These are phyloP conservation scores for Pharnaceum exiguum DNA, from an alignment of 148 eudicot genomes.

Conservation along the genomic window DNA sequence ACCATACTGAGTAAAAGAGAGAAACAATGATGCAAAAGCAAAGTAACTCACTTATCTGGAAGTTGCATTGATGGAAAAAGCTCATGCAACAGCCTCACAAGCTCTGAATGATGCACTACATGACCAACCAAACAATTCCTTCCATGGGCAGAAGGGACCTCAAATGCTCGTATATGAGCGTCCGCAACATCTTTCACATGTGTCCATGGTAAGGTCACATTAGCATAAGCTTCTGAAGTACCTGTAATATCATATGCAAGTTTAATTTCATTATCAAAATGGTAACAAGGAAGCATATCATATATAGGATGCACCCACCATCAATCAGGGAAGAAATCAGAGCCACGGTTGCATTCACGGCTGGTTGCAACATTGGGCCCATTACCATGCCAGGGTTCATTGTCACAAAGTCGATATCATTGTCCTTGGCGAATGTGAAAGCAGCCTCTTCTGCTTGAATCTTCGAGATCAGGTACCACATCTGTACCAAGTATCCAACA, in stretches of 20 bases:
- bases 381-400: constrained; percentile 26
- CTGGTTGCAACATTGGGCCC: constrained; percentile 37
- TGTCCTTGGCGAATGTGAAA: too few relatives aligned
- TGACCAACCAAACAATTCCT: constrained; percentile 44
- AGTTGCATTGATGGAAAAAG: constrained; percentile 35
- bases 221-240: constrained; percentile 11
- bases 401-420: constrained; percentile 14
- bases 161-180: constrained; percentile 56
- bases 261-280: too few relatives aligned
- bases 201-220: constrained; percentile 23
- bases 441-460: too few relatives aligned
- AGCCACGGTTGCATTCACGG: constrained; percentile 19
- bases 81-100: constrained; percentile 24
- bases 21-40: too few relatives aligned
- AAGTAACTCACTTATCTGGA: constrained; percentile 32
- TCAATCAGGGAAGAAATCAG: constrained; percentile 19
- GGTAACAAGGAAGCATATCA: too few relatives aligned
- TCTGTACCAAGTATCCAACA: too few relatives aligned
- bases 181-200: constrained; percentile 54
- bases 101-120: constrained; percentile 18
- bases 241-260: too few relatives aligned
- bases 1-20: too few relatives aligned
- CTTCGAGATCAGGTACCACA: too few relatives aligned
- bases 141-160: constrained; percentile 49
- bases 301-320: constrained; percentile 8